Evolutionary conservation across 1,284 basidiomycete genomes (phyloP), one percentile per base, ranked within the genome.

Genomic region (Melampsora americana): DNA sequence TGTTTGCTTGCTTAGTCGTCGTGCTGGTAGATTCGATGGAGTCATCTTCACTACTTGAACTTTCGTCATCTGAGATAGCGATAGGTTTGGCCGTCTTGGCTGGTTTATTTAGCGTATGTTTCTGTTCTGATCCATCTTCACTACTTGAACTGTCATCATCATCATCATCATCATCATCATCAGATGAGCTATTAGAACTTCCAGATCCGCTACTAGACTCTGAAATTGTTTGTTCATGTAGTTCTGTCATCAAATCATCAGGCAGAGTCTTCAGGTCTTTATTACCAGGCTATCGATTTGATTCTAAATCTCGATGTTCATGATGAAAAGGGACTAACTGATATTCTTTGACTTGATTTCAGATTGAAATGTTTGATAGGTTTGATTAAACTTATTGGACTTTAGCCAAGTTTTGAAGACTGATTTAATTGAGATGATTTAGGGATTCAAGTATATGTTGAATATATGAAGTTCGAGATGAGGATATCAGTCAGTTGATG

Each of bases 341-440:
- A 56, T 56, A 7, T 56, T 56, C 53, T 23, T 23, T 5, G 53
- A 56, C 20, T 56, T 28, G 5, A 56, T 28, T 56, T 56, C 53
- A 56, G 53, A 23, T 56, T n/a, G n/a, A 28, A 56, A 56, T 23
- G 53, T 56, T 18, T 56, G 20, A n/a, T 56, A 28, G 2, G 53
- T 56, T 28, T 56, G 20, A 28, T 23, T 28, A n/a, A 56, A 56
- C n/a, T 56, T 56, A 28, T 56, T 56, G 1, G n/a, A 28, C 26
- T 56, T 28, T 56, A 56, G 53, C 53, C 53, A 56, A 28, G n/a
- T 56, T 56, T 56, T n/a, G 26, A 56, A 56, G 14, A 23, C 53
- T 56, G 53, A 56, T 12, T 23, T 56, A 18, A n/a, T 56, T 14
- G 6, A n/a, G 1, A 42, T 12, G 1, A 42, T 56, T n/a, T 12